Evolutionary conservation across 495 filamentous ascomycete genomes (phyloP).

Genomic region (Mytilinidion resinicola): DNA sequence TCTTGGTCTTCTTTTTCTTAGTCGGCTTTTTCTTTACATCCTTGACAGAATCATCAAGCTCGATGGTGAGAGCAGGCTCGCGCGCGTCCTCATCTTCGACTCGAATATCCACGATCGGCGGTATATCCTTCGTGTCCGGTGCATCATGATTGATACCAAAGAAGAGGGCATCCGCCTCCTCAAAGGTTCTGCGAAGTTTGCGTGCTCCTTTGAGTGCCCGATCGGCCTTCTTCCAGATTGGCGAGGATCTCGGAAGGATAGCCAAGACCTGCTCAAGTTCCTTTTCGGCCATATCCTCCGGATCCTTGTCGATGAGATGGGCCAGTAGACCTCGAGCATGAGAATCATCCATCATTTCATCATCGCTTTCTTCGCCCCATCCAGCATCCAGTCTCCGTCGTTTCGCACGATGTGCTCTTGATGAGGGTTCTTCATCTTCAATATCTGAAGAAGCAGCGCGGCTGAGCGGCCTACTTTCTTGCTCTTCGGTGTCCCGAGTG

Average conservation of each 20-base stretch:
- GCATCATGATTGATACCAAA: constrained; percentile 11
- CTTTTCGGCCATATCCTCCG: constrained; percentile 38
- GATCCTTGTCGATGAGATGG: constrained; percentile 40
- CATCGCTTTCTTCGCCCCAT: constrained; percentile 35
- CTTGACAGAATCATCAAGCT: constrained; percentile 28
- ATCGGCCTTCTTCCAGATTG: constrained; percentile 64
- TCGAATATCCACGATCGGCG: constrained; percentile 18
- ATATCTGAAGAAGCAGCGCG: constrained; percentile 59
- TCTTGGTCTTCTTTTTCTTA: constrained; percentile 63
- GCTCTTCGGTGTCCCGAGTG: constrained; percentile 69
- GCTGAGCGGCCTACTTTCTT: constrained; percentile 73
- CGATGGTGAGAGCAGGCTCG: constrained; percentile 37
- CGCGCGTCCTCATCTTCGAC: constrained; percentile 39
- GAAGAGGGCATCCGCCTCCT: constrained; percentile 68
- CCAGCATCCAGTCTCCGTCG: constrained; percentile 34
- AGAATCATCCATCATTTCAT: constrained; percentile 36
- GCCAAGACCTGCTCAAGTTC: constrained; percentile 38
- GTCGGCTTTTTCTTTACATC: constrained; percentile 39
- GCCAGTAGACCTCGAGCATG: constrained; percentile 31
- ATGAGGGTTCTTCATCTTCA: constrained; percentile 42
- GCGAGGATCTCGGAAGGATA: constrained; percentile 44
- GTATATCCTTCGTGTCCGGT: constrained; percentile 16
- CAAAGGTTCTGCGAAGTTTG: constrained; percentile 60
- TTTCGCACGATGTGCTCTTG: constrained; percentile 29
- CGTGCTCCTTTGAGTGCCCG: constrained; percentile 35